A percentile compares a stretch with the other conserved stretches of the same genome.
These are phyloP conservation scores for Galeopsis tetrahit DNA, from an alignment of 257 asterid species.

Conservation along the genomic window DNA sequence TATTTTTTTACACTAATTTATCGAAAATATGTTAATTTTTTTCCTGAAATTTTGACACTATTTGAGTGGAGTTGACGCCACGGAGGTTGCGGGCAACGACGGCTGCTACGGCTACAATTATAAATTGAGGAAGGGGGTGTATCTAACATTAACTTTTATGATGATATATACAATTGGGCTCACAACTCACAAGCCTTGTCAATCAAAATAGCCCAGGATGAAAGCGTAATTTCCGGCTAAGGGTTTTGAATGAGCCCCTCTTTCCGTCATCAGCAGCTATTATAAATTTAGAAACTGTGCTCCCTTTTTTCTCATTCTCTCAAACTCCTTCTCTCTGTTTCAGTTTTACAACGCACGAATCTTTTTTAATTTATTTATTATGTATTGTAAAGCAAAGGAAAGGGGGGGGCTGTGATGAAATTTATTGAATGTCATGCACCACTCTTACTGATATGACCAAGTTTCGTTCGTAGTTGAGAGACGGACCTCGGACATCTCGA, in stretches of 20 bases:
- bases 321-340: too few relatives aligned
- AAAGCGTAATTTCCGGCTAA: neutral
- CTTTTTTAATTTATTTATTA: neutral
- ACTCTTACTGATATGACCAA: too few relatives aligned
- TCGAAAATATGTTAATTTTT: too few relatives aligned
- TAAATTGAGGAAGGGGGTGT: too few relatives aligned
- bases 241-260: conserved; percentile 26
- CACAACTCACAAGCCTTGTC: neutral
- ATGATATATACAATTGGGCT: neutral
- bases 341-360: neutral
- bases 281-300: conserved; percentile 7
- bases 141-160: too few relatives aligned
- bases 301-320: neutral
- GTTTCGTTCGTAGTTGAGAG: too few relatives aligned
- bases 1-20: too few relatives aligned
- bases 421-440: conserved; percentile 55
- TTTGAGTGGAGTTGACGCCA: too few relatives aligned
- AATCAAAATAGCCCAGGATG: conserved; percentile 14
- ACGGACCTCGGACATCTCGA: too few relatives aligned
- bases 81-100: too few relatives aligned
- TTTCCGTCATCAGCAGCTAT: neutral
- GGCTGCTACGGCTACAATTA: too few relatives aligned
- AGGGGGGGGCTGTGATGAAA: conserved; percentile 44
- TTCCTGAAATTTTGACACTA: too few relatives aligned
- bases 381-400: neutral